Evolutionary conservation across 768 basidiomycete genomes (phyloP), one percentile per base, ranked within the genome.

Genomic region (Boletus eberwhitei): DNA sequence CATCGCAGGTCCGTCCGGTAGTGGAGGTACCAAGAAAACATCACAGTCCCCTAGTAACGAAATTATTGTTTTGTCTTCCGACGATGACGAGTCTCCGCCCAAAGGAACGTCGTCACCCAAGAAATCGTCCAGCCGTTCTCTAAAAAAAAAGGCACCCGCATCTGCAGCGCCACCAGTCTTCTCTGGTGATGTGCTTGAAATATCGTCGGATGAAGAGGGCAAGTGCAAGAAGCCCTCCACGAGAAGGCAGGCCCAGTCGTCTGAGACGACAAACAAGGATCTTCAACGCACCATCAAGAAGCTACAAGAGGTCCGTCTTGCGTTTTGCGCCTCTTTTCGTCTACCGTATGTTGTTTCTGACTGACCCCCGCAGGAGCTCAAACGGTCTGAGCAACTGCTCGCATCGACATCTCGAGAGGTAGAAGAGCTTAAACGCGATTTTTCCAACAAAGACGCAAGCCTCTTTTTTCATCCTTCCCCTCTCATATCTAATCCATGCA

Each of bases 181-280:
- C 53, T 54, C 55, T 34, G 59, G 56, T 5, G 80, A 82, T 19
- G 68, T 83, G 19, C 77, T 84, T 47, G 82, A 84, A 63, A 79
- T 84, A 52, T 80, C 79, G 1, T 82, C 81, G n/a, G 80, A 80
- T 26, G 83, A 84, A 16, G 82, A 82, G 5, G 43, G 16, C 13
- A 44, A 40, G 24, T 22, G 56, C n/a, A 54, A 50, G 45, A 55
- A 58, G 40, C 0, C 39, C 40, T n/a, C 39, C 46, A 35, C 39
- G 41, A 57, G 47, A 52, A 65, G 65, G 26, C 42, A 52, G 37
- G 48, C 55, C 29, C 60, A 67, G 29, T 31, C 67, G 8, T 51
- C 69, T 1, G 60, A 53, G 17, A 22, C 17, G 26, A 45, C 48
- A 3, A 48, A 46, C n/a, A 57, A 56, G 55, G 55, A 54, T 19